These are phyloP conservation scores for Colletotrichum simmondsii DNA, from an alignment of 2,329 filamentous ascomycete genomes.

Conservation along the genomic window DNA sequence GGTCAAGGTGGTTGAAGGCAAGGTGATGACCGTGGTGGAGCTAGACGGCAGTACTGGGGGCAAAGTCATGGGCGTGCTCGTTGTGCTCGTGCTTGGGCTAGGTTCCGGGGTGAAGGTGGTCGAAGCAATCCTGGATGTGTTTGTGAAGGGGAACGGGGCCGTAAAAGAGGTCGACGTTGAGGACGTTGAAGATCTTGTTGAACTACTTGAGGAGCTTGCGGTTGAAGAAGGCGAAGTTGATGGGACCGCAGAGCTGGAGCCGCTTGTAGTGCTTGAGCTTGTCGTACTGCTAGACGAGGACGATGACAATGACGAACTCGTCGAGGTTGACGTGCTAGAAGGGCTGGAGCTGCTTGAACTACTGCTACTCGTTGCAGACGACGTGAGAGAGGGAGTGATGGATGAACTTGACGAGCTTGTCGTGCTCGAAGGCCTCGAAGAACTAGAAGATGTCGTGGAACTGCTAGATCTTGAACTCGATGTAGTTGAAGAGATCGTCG, in stretches of 20 bases:
- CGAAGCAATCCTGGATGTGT: background rate
- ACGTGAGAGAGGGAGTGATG: background rate
- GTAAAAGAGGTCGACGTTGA: background rate
- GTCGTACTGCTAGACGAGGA: background rate
- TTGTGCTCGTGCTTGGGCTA: background rate
- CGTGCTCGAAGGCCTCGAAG: background rate
- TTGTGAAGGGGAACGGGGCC: background rate
- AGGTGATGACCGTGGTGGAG: background rate
- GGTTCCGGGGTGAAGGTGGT: background rate
- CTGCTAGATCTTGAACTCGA: background rate
- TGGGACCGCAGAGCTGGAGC: too few species aligned
- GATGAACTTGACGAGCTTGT: background rate
- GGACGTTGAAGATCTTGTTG: background rate
- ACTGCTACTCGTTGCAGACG: background rate
- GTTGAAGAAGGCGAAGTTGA: too few species aligned
- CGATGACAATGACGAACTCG: too few species aligned
- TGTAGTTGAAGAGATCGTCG: background rate
- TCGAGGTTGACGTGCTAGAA: background rate
- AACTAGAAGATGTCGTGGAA: background rate
- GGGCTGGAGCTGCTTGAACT: background rate
- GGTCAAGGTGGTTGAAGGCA: background rate
- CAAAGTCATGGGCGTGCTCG: background rate
- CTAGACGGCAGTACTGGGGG: background rate
- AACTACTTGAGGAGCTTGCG: background rate
- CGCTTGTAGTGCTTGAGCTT: too few species aligned